Conservation (phyloP, 2,329 filamentous ascomycete species). For the Talaromyces piceae region DNA sequence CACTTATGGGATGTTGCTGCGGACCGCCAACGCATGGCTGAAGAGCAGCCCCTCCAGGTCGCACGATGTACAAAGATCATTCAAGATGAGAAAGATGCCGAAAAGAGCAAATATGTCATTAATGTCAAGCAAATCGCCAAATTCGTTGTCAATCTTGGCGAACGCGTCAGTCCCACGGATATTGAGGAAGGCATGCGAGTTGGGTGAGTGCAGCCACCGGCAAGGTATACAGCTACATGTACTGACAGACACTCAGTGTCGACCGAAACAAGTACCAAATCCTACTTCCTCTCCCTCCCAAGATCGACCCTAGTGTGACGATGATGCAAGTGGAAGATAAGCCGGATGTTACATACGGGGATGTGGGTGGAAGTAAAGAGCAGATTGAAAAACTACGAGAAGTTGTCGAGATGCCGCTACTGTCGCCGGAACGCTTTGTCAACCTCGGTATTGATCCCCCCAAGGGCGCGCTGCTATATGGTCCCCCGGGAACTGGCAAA, state of each 20-base stretch:
- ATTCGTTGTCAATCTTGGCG: conserved; percentile 95
- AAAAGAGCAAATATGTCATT: conserved; percentile 99
- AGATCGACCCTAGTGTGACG: conserved; percentile 97
- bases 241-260: conserved; percentile 47
- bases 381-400: conserved; percentile 98
- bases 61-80: conserved; percentile 99
- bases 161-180: conserved; percentile 94
- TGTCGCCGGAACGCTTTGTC: conserved; percentile 95
- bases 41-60: conserved; percentile 96
- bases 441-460: conserved; percentile 98
- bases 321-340: conserved; percentile 99
- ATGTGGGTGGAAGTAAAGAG: conserved; percentile 98
- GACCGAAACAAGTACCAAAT: conserved; percentile 99
- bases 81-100: conserved; percentile 85
- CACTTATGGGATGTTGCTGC: conserved; percentile 98
- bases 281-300: conserved; percentile 86
- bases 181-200: conserved; percentile 99
- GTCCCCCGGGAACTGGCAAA: conserved; percentile 96
- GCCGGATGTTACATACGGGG: conserved; percentile 96
- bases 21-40: conserved; percentile 95
- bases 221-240: conserved; percentile 9
- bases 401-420: conserved; percentile 95
- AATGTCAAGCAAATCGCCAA: conserved; percentile 99
- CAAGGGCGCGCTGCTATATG: conserved; percentile 93
- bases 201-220: conserved; percentile 49